These are phyloP conservation scores for Ilex aquifolium DNA, from an alignment of 257 asterid genomes.

Conservation along the genomic window DNA sequence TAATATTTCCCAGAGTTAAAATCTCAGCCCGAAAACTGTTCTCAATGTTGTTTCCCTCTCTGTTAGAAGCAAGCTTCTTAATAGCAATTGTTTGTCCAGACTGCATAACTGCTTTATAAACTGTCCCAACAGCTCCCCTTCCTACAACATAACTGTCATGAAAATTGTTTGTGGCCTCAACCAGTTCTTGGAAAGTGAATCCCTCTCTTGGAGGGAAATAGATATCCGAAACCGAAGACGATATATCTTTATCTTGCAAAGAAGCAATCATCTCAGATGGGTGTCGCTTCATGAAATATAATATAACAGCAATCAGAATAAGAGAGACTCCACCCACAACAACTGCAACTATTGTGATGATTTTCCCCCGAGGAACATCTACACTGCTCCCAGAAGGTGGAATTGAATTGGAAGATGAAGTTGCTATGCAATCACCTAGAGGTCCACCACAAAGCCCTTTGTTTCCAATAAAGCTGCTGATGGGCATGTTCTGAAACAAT, in stretches of 20 bases:
- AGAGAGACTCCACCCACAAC: slow-evolving; percentile 86
- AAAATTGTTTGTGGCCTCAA: slow-evolving; percentile 83
- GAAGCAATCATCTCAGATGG: slow-evolving; percentile 36
- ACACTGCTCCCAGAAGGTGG: slow-evolving; percentile 20
- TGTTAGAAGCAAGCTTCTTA: slow-evolving; percentile 71
- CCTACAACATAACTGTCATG: slow-evolving; percentile 68
- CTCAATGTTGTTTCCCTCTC: slow-evolving; percentile 72
- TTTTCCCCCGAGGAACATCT: slow-evolving; percentile 44
- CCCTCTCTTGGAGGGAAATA: slow-evolving; percentile 92
- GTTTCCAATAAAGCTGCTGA: slow-evolving; percentile 69
- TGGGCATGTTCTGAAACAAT: slow-evolving; percentile 65
- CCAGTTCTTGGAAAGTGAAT: slow-evolving; percentile 77
- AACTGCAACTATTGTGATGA: slow-evolving; percentile 55
- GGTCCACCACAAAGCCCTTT: slow-evolving; percentile 83
- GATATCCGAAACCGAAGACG: slow-evolving; percentile 56
- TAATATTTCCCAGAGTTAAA: slow-evolving; percentile 71
- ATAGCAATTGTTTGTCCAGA: slow-evolving; percentile 64
- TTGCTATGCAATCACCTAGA: slow-evolving; percentile 52
- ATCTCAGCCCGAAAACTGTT: slow-evolving; percentile 81
- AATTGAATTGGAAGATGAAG: slow-evolving; percentile 14
- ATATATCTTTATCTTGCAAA: slow-evolving; percentile 35
- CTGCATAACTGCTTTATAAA: slow-evolving; percentile 73
- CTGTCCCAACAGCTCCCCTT: slow-evolving; percentile 84
- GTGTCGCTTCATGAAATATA: slow-evolving; percentile 58
- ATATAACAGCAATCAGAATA: slow-evolving; percentile 48